Conservation (phyloP, 768 basidiomycete species). For the Imleria badia region DNA sequence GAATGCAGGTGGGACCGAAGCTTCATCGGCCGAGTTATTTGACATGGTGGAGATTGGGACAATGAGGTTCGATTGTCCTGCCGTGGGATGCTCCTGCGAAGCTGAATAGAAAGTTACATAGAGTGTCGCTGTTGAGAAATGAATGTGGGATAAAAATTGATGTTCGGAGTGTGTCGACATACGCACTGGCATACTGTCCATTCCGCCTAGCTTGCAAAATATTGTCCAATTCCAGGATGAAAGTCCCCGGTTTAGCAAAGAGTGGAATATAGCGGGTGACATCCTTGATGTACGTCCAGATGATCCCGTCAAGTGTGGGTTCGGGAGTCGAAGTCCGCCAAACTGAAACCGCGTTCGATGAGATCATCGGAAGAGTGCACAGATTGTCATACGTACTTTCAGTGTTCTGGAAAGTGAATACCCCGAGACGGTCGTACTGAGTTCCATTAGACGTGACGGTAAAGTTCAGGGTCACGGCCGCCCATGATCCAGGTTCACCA, state of each 20-base stretch:
- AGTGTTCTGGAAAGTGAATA: constrained; percentile 75
- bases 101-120: constrained; percentile 73
- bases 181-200: constrained; percentile 69
- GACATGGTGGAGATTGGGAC: constrained; percentile 67
- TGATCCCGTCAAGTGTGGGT: constrained; percentile 66
- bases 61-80: constrained; percentile 59
- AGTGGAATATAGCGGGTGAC: constrained; percentile 71
- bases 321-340: constrained; percentile 84
- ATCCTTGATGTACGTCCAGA: constrained; percentile 78
- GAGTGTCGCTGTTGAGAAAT: constrained; percentile 50
- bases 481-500: constrained; percentile 69
- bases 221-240: constrained; percentile 76
- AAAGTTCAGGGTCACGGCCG: constrained; percentile 71
- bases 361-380: neutral
- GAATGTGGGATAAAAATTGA: neutral
- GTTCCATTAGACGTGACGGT: constrained; percentile 78
- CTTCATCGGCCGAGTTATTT: constrained; percentile 66
- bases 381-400: constrained; percentile 52
- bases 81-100: constrained; percentile 53
- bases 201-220: constrained; percentile 53
- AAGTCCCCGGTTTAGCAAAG: constrained; percentile 63
- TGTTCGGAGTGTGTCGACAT: neutral
- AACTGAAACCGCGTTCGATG: constrained; percentile 38
- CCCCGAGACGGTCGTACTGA: constrained; percentile 69
- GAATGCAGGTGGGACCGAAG: constrained; percentile 72